Base-by-base conservation (phyloP, 2,329 filamentous ascomycete species). In the Aspergillus glaucus region DNA sequence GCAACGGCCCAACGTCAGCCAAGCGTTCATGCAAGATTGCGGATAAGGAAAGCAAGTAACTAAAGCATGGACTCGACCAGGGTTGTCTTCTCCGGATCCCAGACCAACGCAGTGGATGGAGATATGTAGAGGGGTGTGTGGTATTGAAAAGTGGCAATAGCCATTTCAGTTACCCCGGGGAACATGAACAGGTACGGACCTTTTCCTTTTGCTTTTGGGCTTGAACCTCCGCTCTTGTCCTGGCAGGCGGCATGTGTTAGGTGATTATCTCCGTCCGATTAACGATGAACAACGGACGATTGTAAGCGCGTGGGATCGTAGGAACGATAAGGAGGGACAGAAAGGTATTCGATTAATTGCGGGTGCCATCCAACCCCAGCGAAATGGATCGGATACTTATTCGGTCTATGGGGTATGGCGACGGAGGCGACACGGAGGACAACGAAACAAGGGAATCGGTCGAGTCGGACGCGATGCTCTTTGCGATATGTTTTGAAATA, bases 191-290 rank as follows among this genome's bases (percentile, higher is more conserved):
- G 36, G 26, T 42, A 64, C 65, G 40, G 47, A 80, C 78, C 76
- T 80, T 81, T 70, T 77, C 77, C 70, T 79, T 77, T 63, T 79
- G 76, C 63, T 75, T 77, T 65, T 81, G 78, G 62, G 76, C 68
- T 71, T 80, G 78, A 68, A 77, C 76, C 71, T 77, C 76, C 61
- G 75, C 63, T 66, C 63, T 68, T 48, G 66, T 68, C 62, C 65
- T 67, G 56, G 60, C 59, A 54, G 63, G 62, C 67, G 70, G 69
- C 69, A 72, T 72, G 67, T 71, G 69, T 70, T 57, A 62, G 57
- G 58, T 58, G 49, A 58, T 54, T 21, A 6, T 22, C 53, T 58
- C 60, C 59, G 58, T 49, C 50, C 50, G 48, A 53, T 52, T 17
- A 7, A 36, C 6, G 6, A 17, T 17, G 1, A 36, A 17, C n/a